Evolutionary conservation across 345 rosid genomes (phyloP).

Genomic region (Carallia pectinifolia): DNA sequence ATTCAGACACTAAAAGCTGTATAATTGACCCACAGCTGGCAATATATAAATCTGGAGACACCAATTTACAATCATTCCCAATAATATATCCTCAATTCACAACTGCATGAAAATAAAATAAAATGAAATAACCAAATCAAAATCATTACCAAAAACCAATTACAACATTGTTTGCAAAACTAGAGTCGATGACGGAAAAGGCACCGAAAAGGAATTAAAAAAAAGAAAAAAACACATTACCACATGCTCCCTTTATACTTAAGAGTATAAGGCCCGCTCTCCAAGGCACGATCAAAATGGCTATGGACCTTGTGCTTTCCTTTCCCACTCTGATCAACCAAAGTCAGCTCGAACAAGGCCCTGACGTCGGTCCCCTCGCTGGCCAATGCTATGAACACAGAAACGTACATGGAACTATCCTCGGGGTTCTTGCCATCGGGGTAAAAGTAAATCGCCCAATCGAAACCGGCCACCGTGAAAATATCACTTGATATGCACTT

Average conservation of each 20-base stretch:
- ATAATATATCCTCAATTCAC: too few relatives aligned
- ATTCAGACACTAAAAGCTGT: background rate
- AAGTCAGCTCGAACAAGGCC: slow-evolving; percentile 82
- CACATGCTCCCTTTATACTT: slow-evolving; percentile 96
- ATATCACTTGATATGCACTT: slow-evolving; percentile 74
- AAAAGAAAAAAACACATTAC: slow-evolving; percentile 29
- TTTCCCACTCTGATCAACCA: slow-evolving; percentile 91
- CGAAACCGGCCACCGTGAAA: slow-evolving; percentile 83
- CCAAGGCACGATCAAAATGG: slow-evolving; percentile 91
- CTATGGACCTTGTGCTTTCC: slow-evolving; percentile 88
- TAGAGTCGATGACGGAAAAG: background rate
- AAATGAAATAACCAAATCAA: background rate
- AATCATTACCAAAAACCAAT: background rate
- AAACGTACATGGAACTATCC: slow-evolving; percentile 67
- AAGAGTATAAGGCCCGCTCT: slow-evolving; percentile 82
- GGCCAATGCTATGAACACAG: slow-evolving; percentile 80
- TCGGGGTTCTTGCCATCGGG: slow-evolving; percentile 90
- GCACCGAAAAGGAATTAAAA: background rate
- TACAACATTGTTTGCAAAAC: background rate
- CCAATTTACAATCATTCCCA: background rate
- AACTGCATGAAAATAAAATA: background rate
- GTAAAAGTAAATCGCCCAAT: slow-evolving; percentile 92
- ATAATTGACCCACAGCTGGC: background rate
- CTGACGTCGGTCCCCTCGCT: slow-evolving; percentile 92
- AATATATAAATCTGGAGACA: background rate